A percentile compares a stretch with the other conserved stretches of the same genome.
Evolutionary conservation across 768 basidiomycete species (phyloP).

Genomic region (Dioszegia crocea): DNA sequence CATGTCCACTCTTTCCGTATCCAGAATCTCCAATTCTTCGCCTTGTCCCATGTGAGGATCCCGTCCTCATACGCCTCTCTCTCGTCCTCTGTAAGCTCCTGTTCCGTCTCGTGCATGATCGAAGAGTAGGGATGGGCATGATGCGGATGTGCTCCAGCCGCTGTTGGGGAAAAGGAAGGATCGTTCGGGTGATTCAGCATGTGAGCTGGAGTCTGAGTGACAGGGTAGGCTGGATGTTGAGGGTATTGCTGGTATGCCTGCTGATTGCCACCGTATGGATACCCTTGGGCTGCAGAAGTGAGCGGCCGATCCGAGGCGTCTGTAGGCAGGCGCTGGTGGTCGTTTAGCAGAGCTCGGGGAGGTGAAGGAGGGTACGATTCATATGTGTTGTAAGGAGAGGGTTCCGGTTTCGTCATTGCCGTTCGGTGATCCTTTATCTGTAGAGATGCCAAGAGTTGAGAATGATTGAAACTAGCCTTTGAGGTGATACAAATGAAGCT

Average conservation of each 20-base stretch:
- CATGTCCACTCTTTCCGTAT: slow-evolving; percentile 32
- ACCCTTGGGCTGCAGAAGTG: not conserved
- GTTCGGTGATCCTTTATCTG: not conserved
- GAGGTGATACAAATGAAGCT: no score
- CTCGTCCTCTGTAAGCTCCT: slow-evolving; percentile 41
- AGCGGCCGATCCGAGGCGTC: not conserved
- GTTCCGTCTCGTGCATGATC: slow-evolving; percentile 13
- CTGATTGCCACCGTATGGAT: no score
- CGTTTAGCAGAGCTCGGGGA: not conserved
- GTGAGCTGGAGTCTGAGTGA: not conserved
- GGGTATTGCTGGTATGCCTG: not conserved
- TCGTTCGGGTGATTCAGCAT: not conserved
- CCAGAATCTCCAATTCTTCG: slow-evolving; percentile 27
- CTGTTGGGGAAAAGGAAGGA: not conserved
- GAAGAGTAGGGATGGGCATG: not conserved
- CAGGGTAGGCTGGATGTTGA: not conserved
- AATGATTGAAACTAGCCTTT: no score
- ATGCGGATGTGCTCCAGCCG: not conserved
- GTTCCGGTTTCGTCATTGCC: not conserved
- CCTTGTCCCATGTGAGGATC: slow-evolving; percentile 26
- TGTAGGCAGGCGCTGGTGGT: not conserved
- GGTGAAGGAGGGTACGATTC: not conserved
- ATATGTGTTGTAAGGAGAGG: not conserved
- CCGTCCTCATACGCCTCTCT: slow-evolving; percentile 32
- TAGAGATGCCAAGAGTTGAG: not conserved